Conservation (phyloP, 2,329 filamentous ascomycete genomes). For the Aspergillus sp. region DNA sequence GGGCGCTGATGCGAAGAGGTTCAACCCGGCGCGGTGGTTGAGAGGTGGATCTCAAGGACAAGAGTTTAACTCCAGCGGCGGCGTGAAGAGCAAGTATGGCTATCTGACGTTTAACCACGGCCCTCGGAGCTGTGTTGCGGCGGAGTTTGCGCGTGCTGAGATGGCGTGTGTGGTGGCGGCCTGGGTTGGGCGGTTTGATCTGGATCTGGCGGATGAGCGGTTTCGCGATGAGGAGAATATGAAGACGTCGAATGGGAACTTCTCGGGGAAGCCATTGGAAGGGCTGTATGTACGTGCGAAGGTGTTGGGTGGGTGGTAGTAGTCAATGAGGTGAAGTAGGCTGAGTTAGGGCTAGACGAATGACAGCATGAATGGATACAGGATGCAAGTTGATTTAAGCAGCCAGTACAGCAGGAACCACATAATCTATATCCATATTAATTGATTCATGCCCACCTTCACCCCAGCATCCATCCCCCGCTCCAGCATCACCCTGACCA, state of each 20-base stretch:
- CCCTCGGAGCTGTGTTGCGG: conserved; percentile 75
- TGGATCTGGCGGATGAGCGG: conserved; percentile 13
- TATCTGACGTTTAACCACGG: conserved; percentile 50
- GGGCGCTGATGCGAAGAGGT: neutral
- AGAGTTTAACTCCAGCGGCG: neutral
- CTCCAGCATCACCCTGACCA: neutral
- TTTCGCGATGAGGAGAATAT: neutral
- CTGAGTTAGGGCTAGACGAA: neutral
- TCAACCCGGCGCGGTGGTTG: neutral
- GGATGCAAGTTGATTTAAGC: no score
- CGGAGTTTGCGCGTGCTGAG: conserved; percentile 42
- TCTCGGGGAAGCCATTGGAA: neutral
- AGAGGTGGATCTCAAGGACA: neutral
- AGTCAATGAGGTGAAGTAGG: neutral
- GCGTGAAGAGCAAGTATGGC: neutral
- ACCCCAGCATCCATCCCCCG: neutral
- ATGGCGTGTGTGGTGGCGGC: conserved; percentile 27
- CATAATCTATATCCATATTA: neutral
- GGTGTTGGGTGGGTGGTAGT: neutral
- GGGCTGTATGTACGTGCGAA: neutral
- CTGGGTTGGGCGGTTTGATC: conserved; percentile 18
- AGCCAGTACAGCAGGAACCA: no score
- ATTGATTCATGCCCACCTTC: neutral
- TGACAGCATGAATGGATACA: neutral
- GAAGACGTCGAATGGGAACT: neutral